Evolutionary conservation across 148 eudicot genomes (phyloP).

Genomic region (Arbutus unedo): DNA sequence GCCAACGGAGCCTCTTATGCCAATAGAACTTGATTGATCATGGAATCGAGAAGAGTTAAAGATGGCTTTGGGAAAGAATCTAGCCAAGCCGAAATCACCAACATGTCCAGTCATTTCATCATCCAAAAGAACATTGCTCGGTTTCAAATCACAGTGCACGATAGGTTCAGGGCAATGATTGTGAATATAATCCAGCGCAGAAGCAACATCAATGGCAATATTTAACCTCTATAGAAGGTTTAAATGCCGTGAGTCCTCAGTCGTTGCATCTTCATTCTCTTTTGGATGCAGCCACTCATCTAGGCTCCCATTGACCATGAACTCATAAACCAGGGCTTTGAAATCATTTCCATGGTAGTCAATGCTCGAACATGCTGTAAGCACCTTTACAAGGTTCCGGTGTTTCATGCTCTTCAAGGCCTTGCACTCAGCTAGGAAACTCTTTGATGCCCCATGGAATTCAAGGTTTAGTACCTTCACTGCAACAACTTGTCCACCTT

Average conservation of each 20-base stretch:
- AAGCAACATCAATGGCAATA: conserved; percentile 6
- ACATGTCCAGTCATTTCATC: neutral
- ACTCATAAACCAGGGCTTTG: neutral
- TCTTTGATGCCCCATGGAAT: neutral
- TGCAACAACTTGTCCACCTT: too few relatives aligned
- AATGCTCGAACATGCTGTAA: neutral
- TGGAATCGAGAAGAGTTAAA: too few relatives aligned
- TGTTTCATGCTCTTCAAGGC: neutral
- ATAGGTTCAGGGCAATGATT: neutral
- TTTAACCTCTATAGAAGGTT: neutral
- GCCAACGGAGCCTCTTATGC: too few relatives aligned
- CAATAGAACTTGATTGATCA: too few relatives aligned
- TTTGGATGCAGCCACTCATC: neutral
- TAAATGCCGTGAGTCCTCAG: neutral
- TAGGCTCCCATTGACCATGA: neutral
- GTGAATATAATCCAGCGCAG: neutral
- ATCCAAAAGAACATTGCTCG: neutral
- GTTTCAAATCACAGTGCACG: neutral
- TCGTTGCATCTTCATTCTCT: neutral
- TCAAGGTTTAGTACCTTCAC: neutral
- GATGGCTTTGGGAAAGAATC: neutral
- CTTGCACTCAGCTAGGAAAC: neutral
- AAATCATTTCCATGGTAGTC: neutral
- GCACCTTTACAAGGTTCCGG: neutral
- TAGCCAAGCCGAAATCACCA: neutral